These are phyloP conservation scores for Amanita muscaria DNA, from an alignment of 768 basidiomycete genomes.

Conservation along the genomic window DNA sequence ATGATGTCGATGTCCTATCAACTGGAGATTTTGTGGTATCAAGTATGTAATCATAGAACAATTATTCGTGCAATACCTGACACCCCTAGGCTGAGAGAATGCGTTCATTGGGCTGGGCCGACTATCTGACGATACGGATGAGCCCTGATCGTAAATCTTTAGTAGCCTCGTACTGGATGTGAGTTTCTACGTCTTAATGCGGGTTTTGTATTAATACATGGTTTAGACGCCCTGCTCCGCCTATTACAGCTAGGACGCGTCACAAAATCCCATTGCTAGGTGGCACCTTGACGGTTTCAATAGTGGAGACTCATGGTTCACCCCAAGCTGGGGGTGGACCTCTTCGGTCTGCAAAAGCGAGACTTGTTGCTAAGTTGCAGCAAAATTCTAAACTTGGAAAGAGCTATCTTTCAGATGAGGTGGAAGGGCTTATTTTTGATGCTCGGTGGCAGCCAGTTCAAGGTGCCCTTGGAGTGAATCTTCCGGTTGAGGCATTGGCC, in stretches of 20 bases:
- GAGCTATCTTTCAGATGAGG: slow-evolving; percentile 58
- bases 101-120: slow-evolving; percentile 80
- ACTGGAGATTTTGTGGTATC: slow-evolving; percentile 80
- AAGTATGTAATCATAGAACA: slow-evolving; percentile 27
- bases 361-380: slow-evolving; percentile 54
- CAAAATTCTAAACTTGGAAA: slow-evolving; percentile 51
- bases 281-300: slow-evolving; percentile 66
- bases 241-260: slow-evolving; percentile 21
- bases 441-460: slow-evolving; percentile 72
- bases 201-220: slow-evolving; percentile 1
- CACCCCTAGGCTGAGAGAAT: slow-evolving; percentile 54
- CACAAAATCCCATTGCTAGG: slow-evolving; percentile 51
- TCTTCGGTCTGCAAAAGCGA: slow-evolving; percentile 43
- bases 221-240: slow-evolving; percentile 22
- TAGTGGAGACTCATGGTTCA: slow-evolving; percentile 42
- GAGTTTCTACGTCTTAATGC: slow-evolving; percentile 17
- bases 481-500: slow-evolving; percentile 39
- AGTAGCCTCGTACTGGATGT: slow-evolving; percentile 86
- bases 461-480: slow-evolving; percentile 51
- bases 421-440: slow-evolving; percentile 60
- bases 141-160: slow-evolving; percentile 58
- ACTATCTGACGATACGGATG: slow-evolving; percentile 66
- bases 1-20: slow-evolving; percentile 92
- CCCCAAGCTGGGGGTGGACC: slow-evolving; percentile 32
- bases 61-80: slow-evolving; percentile 1